Percentiles rank a stretch among this genome's conserved stretches.
phyloP scores from a whole-genome alignment of 805 yeast genomes.

The Kodamaea leandrae region DNA sequence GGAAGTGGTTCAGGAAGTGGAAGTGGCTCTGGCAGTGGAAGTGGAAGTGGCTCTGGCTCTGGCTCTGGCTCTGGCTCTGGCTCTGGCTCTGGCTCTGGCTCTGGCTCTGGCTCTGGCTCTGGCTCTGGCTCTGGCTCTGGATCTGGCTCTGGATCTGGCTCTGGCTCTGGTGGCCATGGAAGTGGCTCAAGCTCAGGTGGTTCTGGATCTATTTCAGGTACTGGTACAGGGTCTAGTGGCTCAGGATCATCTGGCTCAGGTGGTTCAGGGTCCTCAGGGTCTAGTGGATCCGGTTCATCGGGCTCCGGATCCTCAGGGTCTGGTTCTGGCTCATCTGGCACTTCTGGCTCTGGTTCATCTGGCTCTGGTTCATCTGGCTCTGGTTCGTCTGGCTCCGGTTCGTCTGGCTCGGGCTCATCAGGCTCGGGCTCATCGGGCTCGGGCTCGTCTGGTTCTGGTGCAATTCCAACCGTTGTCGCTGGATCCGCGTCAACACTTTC shows the following conservation, averaged over 20 bases:
- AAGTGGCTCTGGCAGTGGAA: constrained; percentile 3
- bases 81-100: constrained; percentile 4
- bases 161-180: constrained; percentile 2
- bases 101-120: constrained; percentile 6
- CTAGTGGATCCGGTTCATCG: constrained; percentile 1
- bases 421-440: neutral
- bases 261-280: neutral
- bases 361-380: constrained; percentile 3
- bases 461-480: neutral
- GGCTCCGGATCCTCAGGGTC: neutral
- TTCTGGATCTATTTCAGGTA: constrained; percentile 5
- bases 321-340: constrained; percentile 4
- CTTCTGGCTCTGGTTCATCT: constrained; percentile 4
- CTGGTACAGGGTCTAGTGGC: neutral
- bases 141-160: constrained; percentile 8
- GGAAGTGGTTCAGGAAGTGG: constrained; percentile 3
- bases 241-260: constrained; percentile 2
- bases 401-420: neutral
- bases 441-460: neutral
- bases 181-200: constrained; percentile 3
- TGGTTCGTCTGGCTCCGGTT: neutral
- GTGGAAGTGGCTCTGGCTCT: constrained; percentile 6
- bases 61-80: constrained; percentile 7
- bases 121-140: constrained; percentile 7
- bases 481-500: neutral